A percentile compares a stretch with the other conserved stretches of the same genome.
These are phyloP conservation scores for Lenzites betulinus DNA, from an alignment of 768 basidiomycete species.

Conservation along the genomic window DNA sequence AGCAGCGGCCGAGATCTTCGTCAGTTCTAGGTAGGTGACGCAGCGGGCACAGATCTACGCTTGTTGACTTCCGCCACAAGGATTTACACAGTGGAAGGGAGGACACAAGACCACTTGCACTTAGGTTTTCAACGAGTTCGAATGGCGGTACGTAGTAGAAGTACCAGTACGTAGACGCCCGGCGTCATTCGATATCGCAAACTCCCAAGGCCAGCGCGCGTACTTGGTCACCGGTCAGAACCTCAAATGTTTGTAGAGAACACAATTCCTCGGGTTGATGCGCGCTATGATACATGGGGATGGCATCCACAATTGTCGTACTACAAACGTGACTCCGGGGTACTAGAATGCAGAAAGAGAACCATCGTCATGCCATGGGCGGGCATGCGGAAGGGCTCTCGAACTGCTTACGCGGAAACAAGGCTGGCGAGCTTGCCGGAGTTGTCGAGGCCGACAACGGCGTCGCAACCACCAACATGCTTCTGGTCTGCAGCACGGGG, in stretches of 20 bases:
- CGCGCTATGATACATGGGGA: not conserved
- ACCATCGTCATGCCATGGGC: not conserved
- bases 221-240: too few relatives aligned
- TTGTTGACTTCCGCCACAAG: not conserved
- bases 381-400: not conserved
- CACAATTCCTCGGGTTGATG: too few relatives aligned
- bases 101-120: too few relatives aligned
- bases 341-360: not conserved
- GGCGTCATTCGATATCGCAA: too few relatives aligned
- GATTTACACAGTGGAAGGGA: not conserved
- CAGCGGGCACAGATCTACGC: not conserved
- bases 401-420: constrained; percentile 23
- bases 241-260: too few relatives aligned
- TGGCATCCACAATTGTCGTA: not conserved
- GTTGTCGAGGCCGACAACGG: constrained; percentile 27
- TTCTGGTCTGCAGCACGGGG: constrained; percentile 40
- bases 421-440: constrained; percentile 30
- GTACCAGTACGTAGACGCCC: not conserved
- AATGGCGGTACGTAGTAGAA: not conserved
- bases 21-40: too few relatives aligned
- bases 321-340: constrained; percentile 7
- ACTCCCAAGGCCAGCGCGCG: too few relatives aligned
- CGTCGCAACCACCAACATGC: constrained; percentile 52
- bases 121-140: too few relatives aligned
- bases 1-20: too few relatives aligned